Evolutionary conservation across 768 basidiomycete genomes (phyloP).

Genomic region (Artomyces pyxidatus): DNA sequence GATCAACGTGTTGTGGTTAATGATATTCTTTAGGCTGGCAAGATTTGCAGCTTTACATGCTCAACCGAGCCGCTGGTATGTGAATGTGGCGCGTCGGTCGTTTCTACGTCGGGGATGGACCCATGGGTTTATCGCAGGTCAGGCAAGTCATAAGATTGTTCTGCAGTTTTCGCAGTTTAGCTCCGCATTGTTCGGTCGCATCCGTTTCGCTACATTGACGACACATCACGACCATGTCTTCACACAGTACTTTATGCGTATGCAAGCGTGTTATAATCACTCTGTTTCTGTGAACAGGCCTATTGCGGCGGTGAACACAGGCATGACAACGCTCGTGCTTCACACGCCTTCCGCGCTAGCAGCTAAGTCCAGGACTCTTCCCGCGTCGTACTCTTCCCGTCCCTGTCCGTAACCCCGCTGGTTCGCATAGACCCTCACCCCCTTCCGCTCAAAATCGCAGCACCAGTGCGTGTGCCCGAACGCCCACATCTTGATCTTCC

Average conservation of each 20-base stretch:
- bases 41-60: constrained; percentile 66
- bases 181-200: not conserved
- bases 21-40: constrained; percentile 54
- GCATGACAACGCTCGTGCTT: too few relatives aligned
- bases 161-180: not conserved
- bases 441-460: constrained; percentile 28
- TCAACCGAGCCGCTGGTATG: constrained; percentile 69
- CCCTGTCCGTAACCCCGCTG: constrained; percentile 25
- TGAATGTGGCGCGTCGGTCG: constrained; percentile 19
- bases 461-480: constrained; percentile 36
- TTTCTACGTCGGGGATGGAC: not conserved
- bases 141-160: not conserved
- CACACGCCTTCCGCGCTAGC: too few relatives aligned
- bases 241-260: not conserved
- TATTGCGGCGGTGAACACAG: too few relatives aligned
- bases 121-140: not conserved
- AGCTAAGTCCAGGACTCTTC: not conserved
- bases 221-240: not conserved
- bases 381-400: not conserved
- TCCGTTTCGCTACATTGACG: not conserved
- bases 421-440: constrained; percentile 29
- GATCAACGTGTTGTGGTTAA: not conserved
- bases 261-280: not conserved
- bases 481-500: constrained; percentile 26
- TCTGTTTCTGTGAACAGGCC: not conserved